Conservation (phyloP, 257 asterid genomes). For the Lavandula angustifolia region DNA sequence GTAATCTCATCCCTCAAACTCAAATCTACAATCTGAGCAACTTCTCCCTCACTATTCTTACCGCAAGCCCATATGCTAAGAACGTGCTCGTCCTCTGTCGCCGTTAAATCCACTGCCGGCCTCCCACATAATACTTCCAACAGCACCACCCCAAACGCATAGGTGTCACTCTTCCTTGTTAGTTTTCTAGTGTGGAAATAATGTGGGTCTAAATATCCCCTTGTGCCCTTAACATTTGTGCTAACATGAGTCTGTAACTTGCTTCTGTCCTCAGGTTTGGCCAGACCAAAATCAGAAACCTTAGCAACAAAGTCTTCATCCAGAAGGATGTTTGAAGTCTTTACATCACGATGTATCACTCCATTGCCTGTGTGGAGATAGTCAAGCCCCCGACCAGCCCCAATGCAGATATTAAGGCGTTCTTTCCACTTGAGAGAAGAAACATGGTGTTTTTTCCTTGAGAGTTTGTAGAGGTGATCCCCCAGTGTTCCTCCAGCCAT, state of each 20-base stretch:
- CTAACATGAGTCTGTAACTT: conserved; percentile 45
- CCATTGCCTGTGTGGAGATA: conserved; percentile 49
- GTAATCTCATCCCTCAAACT: conserved; percentile 43
- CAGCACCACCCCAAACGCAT: conserved; percentile 67
- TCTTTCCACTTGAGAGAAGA: conserved; percentile 49
- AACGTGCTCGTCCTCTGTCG: conserved; percentile 43
- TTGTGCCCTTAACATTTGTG: conserved; percentile 62
- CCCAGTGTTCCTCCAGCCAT: conserved; percentile 53
- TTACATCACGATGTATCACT: conserved; percentile 59
- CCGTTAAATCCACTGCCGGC: conserved; percentile 44
- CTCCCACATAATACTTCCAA: conserved; percentile 60
- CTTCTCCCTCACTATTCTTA: conserved; percentile 48
- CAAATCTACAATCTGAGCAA: conserved; percentile 45
- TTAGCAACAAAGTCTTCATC: conserved; percentile 50
- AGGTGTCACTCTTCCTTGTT: conserved; percentile 61
- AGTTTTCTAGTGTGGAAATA: conserved; percentile 46
- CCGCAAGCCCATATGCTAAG: conserved; percentile 53
- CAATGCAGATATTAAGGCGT: conserved; percentile 50
- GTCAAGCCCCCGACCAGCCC: conserved; percentile 57
- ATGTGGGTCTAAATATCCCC: conserved; percentile 60
- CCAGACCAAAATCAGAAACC: conserved; percentile 63
- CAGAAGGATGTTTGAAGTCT: conserved; percentile 52
- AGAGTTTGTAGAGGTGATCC: conserved; percentile 48
- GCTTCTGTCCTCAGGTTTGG: conserved; percentile 44
- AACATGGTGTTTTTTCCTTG: conserved; percentile 12